Evolutionary conservation across 495 filamentous ascomycete species (phyloP), one percentile per base, ranked within the genome.

Genomic region (Talaromyces proteolyticus): DNA sequence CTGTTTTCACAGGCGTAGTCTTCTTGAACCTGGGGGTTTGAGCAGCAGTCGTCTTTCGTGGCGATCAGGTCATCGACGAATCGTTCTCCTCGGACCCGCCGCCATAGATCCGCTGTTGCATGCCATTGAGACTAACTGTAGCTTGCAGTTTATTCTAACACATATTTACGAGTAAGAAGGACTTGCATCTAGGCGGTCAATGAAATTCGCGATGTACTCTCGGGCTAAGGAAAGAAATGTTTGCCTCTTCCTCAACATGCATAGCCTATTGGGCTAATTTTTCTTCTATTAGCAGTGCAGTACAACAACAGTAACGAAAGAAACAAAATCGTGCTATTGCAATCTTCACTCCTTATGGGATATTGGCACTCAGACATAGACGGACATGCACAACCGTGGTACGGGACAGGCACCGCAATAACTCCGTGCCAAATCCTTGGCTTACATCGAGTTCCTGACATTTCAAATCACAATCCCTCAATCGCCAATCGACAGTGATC

Each of bases 311-410:
- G 63, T n/a, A 58, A 58, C 1, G 67, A 67, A 44, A 55, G 52
- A 19, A 58, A 67, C 37, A 64, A 69, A 18, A 60, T 67, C 3
- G 57, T 65, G 10, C 56, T 70, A 1, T 53, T 73, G 22, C 69
- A 73, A 55, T 59, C 67, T 2, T 58, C 65, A 3, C 60, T 73
- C 3, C 44, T 73, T 5, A 37, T 73, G 37, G 67, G 64, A 16
- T 73, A 69, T 48, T 73, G 60, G 55, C 62, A 69, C 26, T 68
- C 67, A 1, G 66, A 70, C 39, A 46, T 57, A 1, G 64, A 67
- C 47, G 61, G 65, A 10, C 62, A 69, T 38, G 57, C 48, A 10
- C 57, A 62, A 16, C 61, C 66, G 2, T 69, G 69, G 69, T 58
- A 65, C 51, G 62, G 67, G 67, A 64, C 57, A 10, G 67, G 67